A percentile compares a stretch with the other conserved stretches of the same genome.
Conservation (phyloP, 2,329 filamentous ascomycete species). For the Colletotrichum paranaense region DNA sequence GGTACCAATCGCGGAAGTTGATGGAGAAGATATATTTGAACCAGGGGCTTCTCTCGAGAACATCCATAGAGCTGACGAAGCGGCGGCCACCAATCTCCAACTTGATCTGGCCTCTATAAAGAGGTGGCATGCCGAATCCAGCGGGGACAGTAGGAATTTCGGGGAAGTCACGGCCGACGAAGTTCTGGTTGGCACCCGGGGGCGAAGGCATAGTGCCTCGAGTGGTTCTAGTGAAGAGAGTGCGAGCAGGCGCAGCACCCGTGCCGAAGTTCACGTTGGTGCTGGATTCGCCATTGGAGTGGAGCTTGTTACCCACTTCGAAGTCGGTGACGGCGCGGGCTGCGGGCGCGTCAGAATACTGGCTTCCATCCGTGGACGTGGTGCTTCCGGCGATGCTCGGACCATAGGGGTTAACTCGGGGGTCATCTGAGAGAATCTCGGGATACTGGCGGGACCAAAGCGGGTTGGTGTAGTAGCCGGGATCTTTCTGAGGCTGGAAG, state of each 20-base stretch:
- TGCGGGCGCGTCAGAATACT: background rate
- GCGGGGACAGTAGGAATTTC: background rate
- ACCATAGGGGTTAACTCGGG: background rate
- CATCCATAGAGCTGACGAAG: conserved; percentile 33
- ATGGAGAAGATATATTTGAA: conserved; percentile 27
- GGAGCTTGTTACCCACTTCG: background rate
- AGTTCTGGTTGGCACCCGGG: background rate
- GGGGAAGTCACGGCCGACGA: background rate
- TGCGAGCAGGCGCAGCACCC: background rate
- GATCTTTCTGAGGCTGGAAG: conserved; percentile 18
- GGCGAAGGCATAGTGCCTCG: background rate
- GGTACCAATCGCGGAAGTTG: conserved; percentile 23
- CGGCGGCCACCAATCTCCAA: conserved; percentile 36
- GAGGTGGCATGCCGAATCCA: conserved; percentile 7
- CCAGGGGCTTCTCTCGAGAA: conserved; percentile 28
- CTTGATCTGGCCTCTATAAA: conserved; percentile 10
- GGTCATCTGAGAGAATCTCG: conserved; percentile 25
- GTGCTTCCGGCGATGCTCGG: background rate
- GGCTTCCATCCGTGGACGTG: background rate
- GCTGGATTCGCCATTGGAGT: background rate
- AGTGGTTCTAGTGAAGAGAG: background rate
- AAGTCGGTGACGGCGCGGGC: background rate
- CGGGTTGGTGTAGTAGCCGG: conserved; percentile 21
- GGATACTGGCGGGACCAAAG: conserved; percentile 33
- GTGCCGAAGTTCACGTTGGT: background rate